These are phyloP conservation scores for Globisporangium cederbergense DNA, from an alignment of 352 stramenopile species.

Conservation along the genomic window DNA sequence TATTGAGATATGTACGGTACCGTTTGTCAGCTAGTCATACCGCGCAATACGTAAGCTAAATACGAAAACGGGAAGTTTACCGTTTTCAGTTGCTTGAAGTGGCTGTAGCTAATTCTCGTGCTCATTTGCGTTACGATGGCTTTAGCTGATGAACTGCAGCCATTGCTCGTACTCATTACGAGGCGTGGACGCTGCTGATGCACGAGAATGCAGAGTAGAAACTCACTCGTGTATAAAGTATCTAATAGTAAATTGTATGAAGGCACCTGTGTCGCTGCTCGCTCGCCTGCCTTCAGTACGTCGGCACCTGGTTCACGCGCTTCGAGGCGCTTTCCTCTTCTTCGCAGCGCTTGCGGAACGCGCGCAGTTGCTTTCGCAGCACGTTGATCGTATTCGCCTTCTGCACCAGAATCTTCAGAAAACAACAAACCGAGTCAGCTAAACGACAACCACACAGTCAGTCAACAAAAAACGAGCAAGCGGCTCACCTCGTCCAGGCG, in stretches of 20 bases:
- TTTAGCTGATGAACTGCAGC: no score
- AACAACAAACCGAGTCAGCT: neutral
- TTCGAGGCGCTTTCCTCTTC: constrained; percentile 80
- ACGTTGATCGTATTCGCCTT: constrained; percentile 89
- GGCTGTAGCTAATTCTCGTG: no score
- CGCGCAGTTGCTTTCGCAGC: constrained; percentile 77
- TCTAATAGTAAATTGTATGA: neutral
- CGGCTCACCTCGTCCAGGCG: constrained; percentile 79
- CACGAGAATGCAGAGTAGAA: no score
- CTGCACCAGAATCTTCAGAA: constrained; percentile 85
- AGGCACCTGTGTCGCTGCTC: neutral
- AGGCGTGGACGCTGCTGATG: no score
- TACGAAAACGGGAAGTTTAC: no score
- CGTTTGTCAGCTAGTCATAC: no score
- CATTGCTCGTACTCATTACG: no score
- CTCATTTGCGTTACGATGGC: no score
- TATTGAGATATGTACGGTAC: no score
- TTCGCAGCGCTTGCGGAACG: constrained; percentile 78
- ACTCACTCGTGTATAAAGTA: neutral
- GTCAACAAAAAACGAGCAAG: neutral
- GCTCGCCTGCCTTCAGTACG: constrained; percentile 25
- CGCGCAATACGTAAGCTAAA: no score
- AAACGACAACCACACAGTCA: neutral
- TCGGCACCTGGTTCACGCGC: constrained; percentile 26
- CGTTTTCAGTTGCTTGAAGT: no score